Percentiles rank a stretch among this genome's conserved stretches.
Evolutionary conservation across 2,329 filamentous ascomycete genomes (phyloP).

Genomic region (Fusarium newnesense): DNA sequence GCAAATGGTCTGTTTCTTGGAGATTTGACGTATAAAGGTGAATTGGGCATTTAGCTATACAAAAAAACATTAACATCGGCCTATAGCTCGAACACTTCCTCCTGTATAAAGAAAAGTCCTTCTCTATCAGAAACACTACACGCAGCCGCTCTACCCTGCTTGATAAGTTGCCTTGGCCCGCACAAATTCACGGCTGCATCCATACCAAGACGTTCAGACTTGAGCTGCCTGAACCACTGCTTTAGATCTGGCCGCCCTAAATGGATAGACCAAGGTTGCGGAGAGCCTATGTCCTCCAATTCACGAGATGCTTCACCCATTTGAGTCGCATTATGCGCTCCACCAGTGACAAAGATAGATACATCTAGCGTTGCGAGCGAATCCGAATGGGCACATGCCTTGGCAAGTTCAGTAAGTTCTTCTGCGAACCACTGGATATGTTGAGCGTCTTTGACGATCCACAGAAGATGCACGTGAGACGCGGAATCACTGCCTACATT

Average conservation of each 20-base stretch:
- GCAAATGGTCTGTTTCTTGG: no score
- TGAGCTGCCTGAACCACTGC: neutral
- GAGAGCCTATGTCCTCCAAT: neutral
- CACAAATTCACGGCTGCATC: neutral
- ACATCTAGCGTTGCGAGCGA: neutral
- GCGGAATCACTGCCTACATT: rapidly evolving
- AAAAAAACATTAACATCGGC: neutral
- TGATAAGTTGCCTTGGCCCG: neutral
- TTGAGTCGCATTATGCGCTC: rapidly evolving
- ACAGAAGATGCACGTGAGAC: neutral
- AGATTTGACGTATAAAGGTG: no score
- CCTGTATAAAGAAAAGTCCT: neutral
- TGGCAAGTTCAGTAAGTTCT: neutral
- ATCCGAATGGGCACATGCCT: neutral
- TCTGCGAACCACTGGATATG: neutral
- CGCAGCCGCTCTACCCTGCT: neutral
- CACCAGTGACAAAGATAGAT: neutral
- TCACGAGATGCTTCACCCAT: neutral
- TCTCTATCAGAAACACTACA: neutral
- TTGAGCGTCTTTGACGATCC: neutral
- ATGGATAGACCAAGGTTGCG: neutral
- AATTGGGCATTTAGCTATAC: neutral
- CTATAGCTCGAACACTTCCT: neutral
- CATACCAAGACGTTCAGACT: neutral
- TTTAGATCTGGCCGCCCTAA: neutral